These are phyloP conservation scores for Cercospora canescens DNA, from an alignment of 2,329 filamentous ascomycete species.

Conservation along the genomic window DNA sequence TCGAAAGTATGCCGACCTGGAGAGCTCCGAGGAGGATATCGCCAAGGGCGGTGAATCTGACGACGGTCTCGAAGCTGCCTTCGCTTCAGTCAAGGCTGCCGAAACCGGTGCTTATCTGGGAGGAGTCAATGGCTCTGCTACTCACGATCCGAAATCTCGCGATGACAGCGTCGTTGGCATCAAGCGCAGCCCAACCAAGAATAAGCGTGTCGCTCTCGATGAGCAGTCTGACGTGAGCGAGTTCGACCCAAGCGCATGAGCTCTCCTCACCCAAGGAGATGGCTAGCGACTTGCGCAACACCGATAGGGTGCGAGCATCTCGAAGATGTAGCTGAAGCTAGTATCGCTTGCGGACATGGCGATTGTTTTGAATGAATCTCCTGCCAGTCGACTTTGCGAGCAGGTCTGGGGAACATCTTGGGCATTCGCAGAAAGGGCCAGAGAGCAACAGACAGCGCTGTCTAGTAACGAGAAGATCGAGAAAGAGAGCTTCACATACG, in stretches of 20 bases:
- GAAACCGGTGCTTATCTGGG: not conserved
- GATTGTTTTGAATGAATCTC: not conserved
- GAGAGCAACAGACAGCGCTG: not conserved
- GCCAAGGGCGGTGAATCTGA: slow-evolving; percentile 3
- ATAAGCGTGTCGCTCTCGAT: not conserved
- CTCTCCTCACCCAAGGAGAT: too few species aligned
- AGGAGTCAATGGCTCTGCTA: not conserved
- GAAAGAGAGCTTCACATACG: not conserved
- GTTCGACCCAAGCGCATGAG: slow-evolving; percentile 1
- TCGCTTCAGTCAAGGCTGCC: slow-evolving; percentile 1
- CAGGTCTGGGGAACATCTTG: not conserved
- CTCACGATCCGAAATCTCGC: not conserved
- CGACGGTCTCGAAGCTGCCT: slow-evolving; percentile 4
- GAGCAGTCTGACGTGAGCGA: slow-evolving; percentile 12
- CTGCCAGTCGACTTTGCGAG: not conserved
- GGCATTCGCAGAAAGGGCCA: not conserved
- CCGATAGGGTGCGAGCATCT: not conserved
- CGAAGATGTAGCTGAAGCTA: not conserved
- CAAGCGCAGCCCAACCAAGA: not conserved
- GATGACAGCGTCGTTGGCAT: slow-evolving; percentile 1
- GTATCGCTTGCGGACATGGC: not conserved
- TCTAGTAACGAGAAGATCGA: not conserved
- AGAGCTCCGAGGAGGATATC: slow-evolving; percentile 1
- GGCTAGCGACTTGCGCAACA: too few species aligned
- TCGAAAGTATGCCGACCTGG: not conserved